phyloP scores from a whole-genome alignment of 768 basidiomycete species.

The Amanita subjunquillea region DNA sequence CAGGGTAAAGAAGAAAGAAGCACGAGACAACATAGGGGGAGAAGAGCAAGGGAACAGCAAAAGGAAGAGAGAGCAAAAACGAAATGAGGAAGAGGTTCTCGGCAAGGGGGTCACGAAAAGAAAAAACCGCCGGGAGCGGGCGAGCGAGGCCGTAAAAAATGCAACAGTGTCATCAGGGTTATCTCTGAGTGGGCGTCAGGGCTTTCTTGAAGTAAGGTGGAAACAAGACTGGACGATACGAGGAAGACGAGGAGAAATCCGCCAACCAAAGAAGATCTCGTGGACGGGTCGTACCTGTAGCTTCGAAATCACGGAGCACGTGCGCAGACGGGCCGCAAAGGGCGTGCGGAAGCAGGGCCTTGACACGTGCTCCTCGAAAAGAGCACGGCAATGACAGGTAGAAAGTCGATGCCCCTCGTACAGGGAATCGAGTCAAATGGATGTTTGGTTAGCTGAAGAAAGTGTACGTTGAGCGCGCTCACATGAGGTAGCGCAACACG shows the following conservation, averaged over 20 bases:
- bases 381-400: slow-evolving; percentile 96
- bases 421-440: slow-evolving; percentile 96
- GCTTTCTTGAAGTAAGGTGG: slow-evolving; percentile 99
- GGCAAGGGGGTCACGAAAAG: no score
- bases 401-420: slow-evolving; percentile 97
- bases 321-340: slow-evolving; percentile 95
- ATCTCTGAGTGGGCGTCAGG: no score
- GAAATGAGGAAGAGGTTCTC: no score
- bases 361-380: slow-evolving; percentile 95
- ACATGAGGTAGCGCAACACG: slow-evolving; percentile 95
- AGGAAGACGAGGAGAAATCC: slow-evolving; percentile 98
- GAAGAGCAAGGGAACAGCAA: no score
- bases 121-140: no score
- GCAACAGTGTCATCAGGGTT: no score
- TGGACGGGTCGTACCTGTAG: slow-evolving; percentile 90
- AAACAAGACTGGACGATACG: slow-evolving; percentile 95
- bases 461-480: slow-evolving; percentile 98
- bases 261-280: slow-evolving; percentile 96
- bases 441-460: slow-evolving; percentile 91
- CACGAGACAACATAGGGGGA: no score
- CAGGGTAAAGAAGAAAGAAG: no score
- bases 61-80: no score
- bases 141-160: no score
- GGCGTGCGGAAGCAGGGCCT: slow-evolving; percentile 90
- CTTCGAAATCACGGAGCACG: slow-evolving; percentile 94